Evolutionary conservation across 2,329 filamentous ascomycete species (phyloP), one percentile per base, ranked within the genome.

Genomic region (Aspergillus persii): DNA sequence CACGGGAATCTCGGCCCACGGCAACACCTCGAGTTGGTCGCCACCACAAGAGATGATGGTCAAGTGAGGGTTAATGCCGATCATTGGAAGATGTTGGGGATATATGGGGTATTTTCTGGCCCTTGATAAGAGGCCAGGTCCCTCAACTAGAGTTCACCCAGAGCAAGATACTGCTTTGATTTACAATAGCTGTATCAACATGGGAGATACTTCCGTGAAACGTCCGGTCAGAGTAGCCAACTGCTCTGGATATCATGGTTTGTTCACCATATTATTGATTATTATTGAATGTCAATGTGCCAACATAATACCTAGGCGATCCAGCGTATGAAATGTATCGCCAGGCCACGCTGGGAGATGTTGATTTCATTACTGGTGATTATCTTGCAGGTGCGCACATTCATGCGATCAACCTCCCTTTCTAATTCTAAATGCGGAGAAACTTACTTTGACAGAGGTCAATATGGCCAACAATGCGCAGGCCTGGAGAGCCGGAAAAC

Each of bases 311-410:
- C 18, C 18, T 23, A 64, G 71, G 69, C 4, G 73, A 76, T 49
- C 73, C 74, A 2, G 72, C 68, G 27, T 71, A 71, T 48, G 69
- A 76, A 51, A 76, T 76, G 74, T 68, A 69, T 36, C 70, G 69
- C n/a, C 74, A 76, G 62, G 73, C 70, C 3, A 74, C 65, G 1
- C 53, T 69, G 31, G 74, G 72, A 59, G 74, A 71, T 46, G 71
- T 79, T 9, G 82, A 84, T 63, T 80, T 84, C 18, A 82, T 84
- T 50, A 84, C 80, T 0, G 81, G 82, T 9, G 83, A 84, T 61
- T 84, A 82, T 63, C 75, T 83, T 41, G 78, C 79, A 8, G 79
- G 78, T 76, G 64, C 60, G 23, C 26, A 63, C 60, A 64, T 46
- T 30, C 49, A 29, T 2, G 18, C 18, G 18, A 23, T 23, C 18